phyloP scores from a whole-genome alignment of 1,284 basidiomycete species.

The Naganishia sp. region DNA sequence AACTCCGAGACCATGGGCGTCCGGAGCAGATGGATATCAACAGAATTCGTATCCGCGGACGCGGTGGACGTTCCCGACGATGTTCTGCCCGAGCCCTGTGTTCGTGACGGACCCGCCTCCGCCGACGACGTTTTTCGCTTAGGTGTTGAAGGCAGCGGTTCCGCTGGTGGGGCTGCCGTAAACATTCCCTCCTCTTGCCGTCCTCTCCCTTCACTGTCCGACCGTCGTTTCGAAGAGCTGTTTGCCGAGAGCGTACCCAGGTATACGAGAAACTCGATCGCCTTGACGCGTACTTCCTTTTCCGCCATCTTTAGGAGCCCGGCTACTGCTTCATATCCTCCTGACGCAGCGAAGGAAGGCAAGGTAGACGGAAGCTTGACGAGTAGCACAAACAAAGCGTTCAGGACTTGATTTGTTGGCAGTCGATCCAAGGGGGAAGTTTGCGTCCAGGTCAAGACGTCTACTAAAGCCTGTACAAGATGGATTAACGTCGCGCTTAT shows the following conservation, averaged over 20 bases:
- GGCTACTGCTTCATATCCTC: conserved; percentile 13
- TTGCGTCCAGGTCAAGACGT: conserved; percentile 11
- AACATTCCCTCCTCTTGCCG: conserved; percentile 1
- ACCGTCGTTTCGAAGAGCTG: background rate
- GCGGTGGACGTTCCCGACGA: conserved; percentile 10
- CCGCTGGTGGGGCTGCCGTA: background rate
- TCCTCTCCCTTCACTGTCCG: background rate
- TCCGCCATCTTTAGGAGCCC: conserved; percentile 13
- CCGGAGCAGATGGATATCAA: conserved; percentile 11
- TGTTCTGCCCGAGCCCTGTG: background rate
- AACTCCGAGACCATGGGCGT: conserved; percentile 6
- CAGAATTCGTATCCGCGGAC: conserved; percentile 1
- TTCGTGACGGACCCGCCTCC: too few relatives aligned
- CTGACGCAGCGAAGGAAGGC: background rate
- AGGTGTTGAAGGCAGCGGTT: background rate
- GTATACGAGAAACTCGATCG: conserved; percentile 13
- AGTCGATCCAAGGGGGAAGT: background rate
- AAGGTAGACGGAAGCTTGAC: conserved; percentile 21
- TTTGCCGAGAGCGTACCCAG: conserved; percentile 1
- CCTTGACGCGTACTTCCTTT: conserved; percentile 17
- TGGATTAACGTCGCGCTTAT: too few relatives aligned
- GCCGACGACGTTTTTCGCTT: background rate
- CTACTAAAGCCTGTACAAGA: background rate
- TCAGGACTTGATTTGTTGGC: conserved; percentile 13
- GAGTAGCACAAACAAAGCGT: conserved; percentile 13